A percentile compares a stretch with the other conserved stretches of the same genome.
Evolutionary conservation across 225 moss, liverwort and hornwort genomes (phyloP).

Genomic region (Takakia lepidozioides): DNA sequence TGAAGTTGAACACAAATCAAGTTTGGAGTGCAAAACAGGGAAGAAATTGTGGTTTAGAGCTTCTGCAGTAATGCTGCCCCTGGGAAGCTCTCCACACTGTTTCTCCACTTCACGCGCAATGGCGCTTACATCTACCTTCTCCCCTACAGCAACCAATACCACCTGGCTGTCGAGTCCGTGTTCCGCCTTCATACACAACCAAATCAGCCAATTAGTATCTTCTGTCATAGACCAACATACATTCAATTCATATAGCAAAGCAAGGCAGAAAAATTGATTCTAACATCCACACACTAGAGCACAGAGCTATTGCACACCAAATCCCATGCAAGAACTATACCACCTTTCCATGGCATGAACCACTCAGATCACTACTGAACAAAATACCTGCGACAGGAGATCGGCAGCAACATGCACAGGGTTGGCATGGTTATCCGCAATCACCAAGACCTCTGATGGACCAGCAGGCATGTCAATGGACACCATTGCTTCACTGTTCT

Average conservation of each 20-base stretch:
- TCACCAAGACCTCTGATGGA: conserved; percentile 95
- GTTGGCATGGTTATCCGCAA: conserved; percentile 79
- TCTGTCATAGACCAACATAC: no score
- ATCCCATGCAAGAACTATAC: no score
- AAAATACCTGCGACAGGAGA: conserved; percentile 88
- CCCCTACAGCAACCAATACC: conserved; percentile 84
- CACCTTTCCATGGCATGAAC: no score
- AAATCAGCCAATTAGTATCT: no score
- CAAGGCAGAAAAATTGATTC: no score
- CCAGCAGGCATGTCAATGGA: conserved; percentile 99
- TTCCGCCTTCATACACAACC: conserved; percentile 83
- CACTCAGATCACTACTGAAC: no score
- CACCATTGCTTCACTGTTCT: conserved; percentile 96
- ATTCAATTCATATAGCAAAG: no score
- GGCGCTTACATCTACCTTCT: conserved; percentile 61
- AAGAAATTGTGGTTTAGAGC: conserved; percentile 88
- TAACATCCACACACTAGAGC: no score
- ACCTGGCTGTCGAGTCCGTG: conserved; percentile 99
- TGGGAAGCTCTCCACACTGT: conserved; percentile 82
- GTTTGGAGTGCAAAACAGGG: no score
- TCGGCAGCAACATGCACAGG: conserved; percentile 86
- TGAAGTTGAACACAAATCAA: no score
- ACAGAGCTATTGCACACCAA: no score
- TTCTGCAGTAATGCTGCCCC: conserved; percentile 66
- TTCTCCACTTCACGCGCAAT: conserved; percentile 63